A percentile compares a stretch with the other conserved stretches of the same genome.
These are phyloP conservation scores for Simplicillium aogashimaense DNA, from an alignment of 2,329 filamentous ascomycete genomes.

Conservation along the genomic window DNA sequence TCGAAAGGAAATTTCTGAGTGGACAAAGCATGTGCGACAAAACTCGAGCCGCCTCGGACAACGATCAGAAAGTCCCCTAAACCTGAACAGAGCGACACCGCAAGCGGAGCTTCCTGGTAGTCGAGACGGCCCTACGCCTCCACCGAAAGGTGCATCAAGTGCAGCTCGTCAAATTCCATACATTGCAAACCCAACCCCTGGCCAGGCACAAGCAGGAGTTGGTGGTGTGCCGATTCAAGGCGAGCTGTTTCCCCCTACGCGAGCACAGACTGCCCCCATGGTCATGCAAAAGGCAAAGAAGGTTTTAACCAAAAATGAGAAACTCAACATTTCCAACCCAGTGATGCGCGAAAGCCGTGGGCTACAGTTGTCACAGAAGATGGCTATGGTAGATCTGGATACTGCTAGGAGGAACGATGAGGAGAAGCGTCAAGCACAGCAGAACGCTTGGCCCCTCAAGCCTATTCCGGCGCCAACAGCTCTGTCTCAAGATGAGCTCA, in stretches of 20 bases:
- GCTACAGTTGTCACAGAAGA: slow-evolving; percentile 31
- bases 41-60: too few relatives aligned
- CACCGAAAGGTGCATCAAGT: background rate
- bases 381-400: slow-evolving; percentile 38
- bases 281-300: slow-evolving; percentile 15
- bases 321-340: slow-evolving; percentile 38
- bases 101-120: too few relatives aligned
- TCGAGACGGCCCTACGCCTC: background rate
- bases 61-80: too few relatives aligned
- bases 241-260: slow-evolving; percentile 31
- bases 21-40: too few relatives aligned
- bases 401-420: slow-evolving; percentile 37
- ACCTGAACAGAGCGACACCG: too few relatives aligned
- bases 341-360: slow-evolving; percentile 25
- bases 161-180: slow-evolving; percentile 18
- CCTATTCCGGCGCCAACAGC: too few relatives aligned
- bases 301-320: slow-evolving; percentile 20
- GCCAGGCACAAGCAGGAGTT: slow-evolving; percentile 22
- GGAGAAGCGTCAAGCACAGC: slow-evolving; percentile 21
- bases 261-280: slow-evolving; percentile 15
- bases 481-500: background rate
- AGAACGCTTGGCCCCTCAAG: too few relatives aligned
- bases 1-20: too few relatives aligned
- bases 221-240: slow-evolving; percentile 29
- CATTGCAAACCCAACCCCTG: slow-evolving; percentile 26